phyloP scores from a whole-genome alignment of 2,329 filamentous ascomycete genomes.

The Zarea fungicola region DNA sequence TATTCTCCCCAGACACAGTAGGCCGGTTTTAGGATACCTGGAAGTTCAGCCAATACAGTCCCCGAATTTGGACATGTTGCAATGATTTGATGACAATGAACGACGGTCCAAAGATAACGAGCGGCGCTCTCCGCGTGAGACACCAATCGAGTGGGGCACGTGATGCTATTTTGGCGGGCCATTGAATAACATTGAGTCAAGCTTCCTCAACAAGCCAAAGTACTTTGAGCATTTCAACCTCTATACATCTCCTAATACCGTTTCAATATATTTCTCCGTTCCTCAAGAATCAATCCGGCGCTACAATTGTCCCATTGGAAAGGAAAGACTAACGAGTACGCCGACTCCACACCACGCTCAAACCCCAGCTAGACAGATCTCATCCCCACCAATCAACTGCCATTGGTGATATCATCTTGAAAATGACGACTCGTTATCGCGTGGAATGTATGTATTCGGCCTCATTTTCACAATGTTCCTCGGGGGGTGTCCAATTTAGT shows the following conservation, averaged over 20 bases:
- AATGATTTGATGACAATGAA: too few species aligned
- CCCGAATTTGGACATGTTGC: too few species aligned
- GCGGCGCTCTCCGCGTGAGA: conserved; percentile 4
- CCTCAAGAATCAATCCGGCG: too few species aligned
- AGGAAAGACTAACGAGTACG: too few species aligned
- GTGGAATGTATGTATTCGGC: conserved; percentile 61
- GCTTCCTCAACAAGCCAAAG: background rate
- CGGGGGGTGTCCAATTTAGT: conserved; percentile 3
- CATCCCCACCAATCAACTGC: background rate
- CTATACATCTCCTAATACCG: background rate
- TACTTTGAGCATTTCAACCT: background rate
- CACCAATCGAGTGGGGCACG: conserved; percentile 9
- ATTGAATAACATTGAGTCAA: background rate
- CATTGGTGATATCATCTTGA: conserved; percentile 12
- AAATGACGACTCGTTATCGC: conserved; percentile 59
- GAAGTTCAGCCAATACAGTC: too few species aligned
- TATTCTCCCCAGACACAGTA: too few species aligned
- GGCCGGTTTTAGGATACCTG: too few species aligned
- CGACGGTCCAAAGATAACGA: background rate
- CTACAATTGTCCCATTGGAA: too few species aligned
- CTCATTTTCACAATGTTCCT: background rate
- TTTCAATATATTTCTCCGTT: background rate
- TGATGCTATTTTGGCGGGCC: conserved; percentile 8
- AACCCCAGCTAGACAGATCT: conserved; percentile 4
- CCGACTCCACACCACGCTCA: too few species aligned